A percentile compares a stretch with the other conserved stretches of the same genome.
These are phyloP conservation scores for Lactarius psammicola DNA, from an alignment of 768 basidiomycete genomes.

Conservation along the genomic window DNA sequence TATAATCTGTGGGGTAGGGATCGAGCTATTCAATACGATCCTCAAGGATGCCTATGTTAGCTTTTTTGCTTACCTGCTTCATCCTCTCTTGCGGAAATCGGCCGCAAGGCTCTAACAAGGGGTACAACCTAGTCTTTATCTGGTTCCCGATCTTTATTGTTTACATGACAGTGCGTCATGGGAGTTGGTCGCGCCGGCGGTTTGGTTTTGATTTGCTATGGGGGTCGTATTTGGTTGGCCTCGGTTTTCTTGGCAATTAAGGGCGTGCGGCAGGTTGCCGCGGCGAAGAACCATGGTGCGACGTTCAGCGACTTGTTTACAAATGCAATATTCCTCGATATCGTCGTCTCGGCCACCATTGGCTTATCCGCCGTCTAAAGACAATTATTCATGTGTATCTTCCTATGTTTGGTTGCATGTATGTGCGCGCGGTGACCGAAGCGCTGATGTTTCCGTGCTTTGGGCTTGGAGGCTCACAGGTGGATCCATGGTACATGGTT, in stretches of 20 bases:
- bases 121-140: constrained; percentile 80
- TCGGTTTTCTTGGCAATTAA: constrained; percentile 83
- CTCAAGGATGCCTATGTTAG: constrained; percentile 89
- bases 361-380: constrained; percentile 83
- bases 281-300: constrained; percentile 46
- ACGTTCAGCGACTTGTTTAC: constrained; percentile 59
- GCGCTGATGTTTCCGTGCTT: no score
- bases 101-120: constrained; percentile 86
- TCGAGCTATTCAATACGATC: constrained; percentile 70
- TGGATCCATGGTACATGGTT: constrained; percentile 99
- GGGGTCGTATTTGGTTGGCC: constrained; percentile 58
- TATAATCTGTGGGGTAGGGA: constrained; percentile 53
- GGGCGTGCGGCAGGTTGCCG: constrained; percentile 61
- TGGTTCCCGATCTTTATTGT: constrained; percentile 88
- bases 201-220: constrained; percentile 17
- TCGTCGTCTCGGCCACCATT: constrained; percentile 85
- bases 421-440: constrained; percentile 12
- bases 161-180: constrained; percentile 83
- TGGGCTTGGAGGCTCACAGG: constrained; percentile 52
- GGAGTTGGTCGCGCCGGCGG: constrained; percentile 1
- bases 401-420: not conserved
- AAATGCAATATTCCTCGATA: constrained; percentile 78
- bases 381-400: constrained; percentile 79
- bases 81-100: constrained; percentile 85
- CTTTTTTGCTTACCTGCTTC: constrained; percentile 82